Conservation (phyloP, 257 asterid genomes). For the Datura wrightii region DNA sequence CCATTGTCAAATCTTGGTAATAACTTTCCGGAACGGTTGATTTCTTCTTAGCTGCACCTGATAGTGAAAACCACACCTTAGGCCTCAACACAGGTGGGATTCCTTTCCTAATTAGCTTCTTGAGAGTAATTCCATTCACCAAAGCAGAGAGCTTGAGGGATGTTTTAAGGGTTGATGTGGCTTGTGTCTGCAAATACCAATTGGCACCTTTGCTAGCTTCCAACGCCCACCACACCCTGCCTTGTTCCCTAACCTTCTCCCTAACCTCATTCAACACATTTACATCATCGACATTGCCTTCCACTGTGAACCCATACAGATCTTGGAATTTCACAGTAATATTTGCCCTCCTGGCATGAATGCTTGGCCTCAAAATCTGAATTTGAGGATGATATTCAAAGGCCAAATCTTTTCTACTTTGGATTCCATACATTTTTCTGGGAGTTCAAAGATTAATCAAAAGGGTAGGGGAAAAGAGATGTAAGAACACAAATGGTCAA, state of each 20-base stretch:
- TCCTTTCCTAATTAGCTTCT: constrained; percentile 88
- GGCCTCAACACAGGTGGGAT: constrained; percentile 93
- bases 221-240: constrained; percentile 89
- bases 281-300: constrained; percentile 98
- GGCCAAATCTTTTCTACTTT: constrained; percentile 67
- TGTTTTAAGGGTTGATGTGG: constrained; percentile 58
- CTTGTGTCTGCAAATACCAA: constrained; percentile 78
- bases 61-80: constrained; percentile 87
- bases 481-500: neutral
- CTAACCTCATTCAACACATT: constrained; percentile 96
- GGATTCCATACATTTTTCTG: constrained; percentile 34
- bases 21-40: constrained; percentile 95
- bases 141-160: constrained; percentile 74
- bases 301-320: constrained; percentile 89
- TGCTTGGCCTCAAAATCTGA: constrained; percentile 87
- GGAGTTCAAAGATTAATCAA: neutral
- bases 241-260: constrained; percentile 94
- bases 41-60: constrained; percentile 98
- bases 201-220: constrained; percentile 87
- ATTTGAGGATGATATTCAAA: constrained; percentile 72
- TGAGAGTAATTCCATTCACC: constrained; percentile 83
- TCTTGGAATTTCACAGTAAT: constrained; percentile 93
- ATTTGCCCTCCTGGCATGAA: constrained; percentile 87
- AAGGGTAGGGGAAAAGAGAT: neutral
- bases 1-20: constrained; percentile 74